Evolutionary conservation across 177 flowering plant genomes (phyloP), one percentile per base, ranked within the genome.

Genomic region (Vitis hybrid): DNA sequence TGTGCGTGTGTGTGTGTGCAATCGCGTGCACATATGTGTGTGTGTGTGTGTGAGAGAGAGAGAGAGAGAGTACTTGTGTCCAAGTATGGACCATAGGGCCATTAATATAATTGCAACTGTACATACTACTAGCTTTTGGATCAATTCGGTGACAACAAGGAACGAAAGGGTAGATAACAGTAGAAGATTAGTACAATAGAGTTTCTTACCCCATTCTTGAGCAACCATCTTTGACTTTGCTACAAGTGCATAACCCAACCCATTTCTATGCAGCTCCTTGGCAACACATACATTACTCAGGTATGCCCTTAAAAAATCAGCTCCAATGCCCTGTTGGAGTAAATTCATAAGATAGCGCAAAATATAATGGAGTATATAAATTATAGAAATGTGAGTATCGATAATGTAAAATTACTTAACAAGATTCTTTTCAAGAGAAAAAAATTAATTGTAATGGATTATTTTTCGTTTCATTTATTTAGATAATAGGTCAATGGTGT

Each of bases 201-300:
- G 62, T 62, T 67, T 60, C 14, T 78, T 86, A 94, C 97, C 98
- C 98, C 98, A 94, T 65, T 87, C 85, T 77, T 74, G 73, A 67
- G 98, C 97, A 75, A 94, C 83, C 26, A 70, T 55, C 81, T 89
- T 92, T 58, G 95, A 86, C 83, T 83, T 77, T 62, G 82, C 81
- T 64, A 94, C 80, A 50, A 94, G 79, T 59, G 81, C 86, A 78
- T 85, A 85, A 58, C 86, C 97, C 72, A 94, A 74, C 10, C 98
- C 97, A 71, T 92, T 90, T 72, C 89, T 80, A 3, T 88, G 94
- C 68, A 92, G 79, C 77, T 92, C 98, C 73, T 81, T 77, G 60
- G 98, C 98, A 73, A 94, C 95, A 80, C 97, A 90, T 26, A 94
- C 97, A 83, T 92, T 94, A 78, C 97, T 89, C 71, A 94, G 66